These are phyloP conservation scores for Rhizopus stolonifer DNA, from an alignment of 371 early-diverging fungal genomes.

Conservation along the genomic window DNA sequence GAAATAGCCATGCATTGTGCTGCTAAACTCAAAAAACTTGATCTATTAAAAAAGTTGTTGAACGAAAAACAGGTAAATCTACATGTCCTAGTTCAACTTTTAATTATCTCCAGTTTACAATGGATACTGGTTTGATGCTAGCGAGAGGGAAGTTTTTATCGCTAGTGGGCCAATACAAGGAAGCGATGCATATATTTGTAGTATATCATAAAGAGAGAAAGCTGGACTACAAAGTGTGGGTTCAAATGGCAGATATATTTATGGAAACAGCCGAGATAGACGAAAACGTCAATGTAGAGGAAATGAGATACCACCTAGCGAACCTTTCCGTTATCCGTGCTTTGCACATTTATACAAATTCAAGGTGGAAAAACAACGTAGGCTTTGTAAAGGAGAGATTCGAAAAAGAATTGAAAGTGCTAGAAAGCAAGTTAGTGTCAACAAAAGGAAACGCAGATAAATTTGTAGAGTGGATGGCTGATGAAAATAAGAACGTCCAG, in stretches of 20 bases:
- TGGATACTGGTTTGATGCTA: slow-evolving; percentile 35
- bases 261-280: slow-evolving; percentile 8
- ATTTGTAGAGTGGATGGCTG: slow-evolving; percentile 36
- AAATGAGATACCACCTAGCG: slow-evolving; percentile 38
- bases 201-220: slow-evolving; percentile 35
- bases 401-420: slow-evolving; percentile 22
- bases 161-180: slow-evolving; percentile 29
- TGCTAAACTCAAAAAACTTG: slow-evolving; percentile 24
- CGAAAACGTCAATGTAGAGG: not conserved
- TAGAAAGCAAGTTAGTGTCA: slow-evolving; percentile 9
- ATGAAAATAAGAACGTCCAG: not conserved
- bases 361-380: slow-evolving; percentile 32
- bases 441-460: slow-evolving; percentile 27
- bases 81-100: not conserved
- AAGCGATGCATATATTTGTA: slow-evolving; percentile 33
- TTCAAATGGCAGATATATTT: slow-evolving; percentile 24
- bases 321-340: slow-evolving; percentile 35
- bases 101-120: slow-evolving; percentile 18
- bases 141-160: slow-evolving; percentile 35
- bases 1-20: slow-evolving; percentile 48
- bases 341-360: slow-evolving; percentile 32
- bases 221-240: slow-evolving; percentile 41
- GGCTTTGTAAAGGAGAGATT: slow-evolving; percentile 33
- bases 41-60: slow-evolving; percentile 30
- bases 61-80: slow-evolving; percentile 31